Conservation (phyloP, 2,329 filamentous ascomycete genomes). For the Botrytis sinoallii region DNA sequence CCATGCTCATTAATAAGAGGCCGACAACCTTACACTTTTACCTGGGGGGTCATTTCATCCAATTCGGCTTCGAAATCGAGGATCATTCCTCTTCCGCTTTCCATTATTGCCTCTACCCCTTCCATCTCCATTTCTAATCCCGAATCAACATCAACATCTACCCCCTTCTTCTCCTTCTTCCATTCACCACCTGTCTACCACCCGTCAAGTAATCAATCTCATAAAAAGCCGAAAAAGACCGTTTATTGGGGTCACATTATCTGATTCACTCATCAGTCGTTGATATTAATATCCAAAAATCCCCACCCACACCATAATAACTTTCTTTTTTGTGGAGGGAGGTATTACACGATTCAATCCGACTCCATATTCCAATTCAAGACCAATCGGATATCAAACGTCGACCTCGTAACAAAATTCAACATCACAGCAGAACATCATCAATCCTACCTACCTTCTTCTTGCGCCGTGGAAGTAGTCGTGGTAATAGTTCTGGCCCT, state of each 20-base stretch:
- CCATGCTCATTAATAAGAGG: not conserved
- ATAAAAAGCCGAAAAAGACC: not conserved
- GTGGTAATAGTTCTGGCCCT: not conserved
- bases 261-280: constrained; percentile 1
- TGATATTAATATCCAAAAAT: not conserved
- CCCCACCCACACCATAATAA: not conserved
- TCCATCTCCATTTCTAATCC: not conserved
- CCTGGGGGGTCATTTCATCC: not conserved
- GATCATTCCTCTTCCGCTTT: not conserved
- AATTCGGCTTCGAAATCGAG: not conserved
- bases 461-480: not conserved
- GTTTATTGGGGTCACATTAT: not conserved
- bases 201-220: not conserved
- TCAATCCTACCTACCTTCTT: not conserved
- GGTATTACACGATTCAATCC: not conserved
- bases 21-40: not conserved
- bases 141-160: not conserved
- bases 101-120: not conserved
- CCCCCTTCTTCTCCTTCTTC: not conserved
- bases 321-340: not conserved
- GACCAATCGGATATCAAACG: not conserved
- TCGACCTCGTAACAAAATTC: not conserved
- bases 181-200: not conserved
- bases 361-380: not conserved
- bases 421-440: not conserved